phyloP scores from a whole-genome alignment of 2,329 filamentous ascomycete genomes.

The Clonostachys rhizophaga region DNA sequence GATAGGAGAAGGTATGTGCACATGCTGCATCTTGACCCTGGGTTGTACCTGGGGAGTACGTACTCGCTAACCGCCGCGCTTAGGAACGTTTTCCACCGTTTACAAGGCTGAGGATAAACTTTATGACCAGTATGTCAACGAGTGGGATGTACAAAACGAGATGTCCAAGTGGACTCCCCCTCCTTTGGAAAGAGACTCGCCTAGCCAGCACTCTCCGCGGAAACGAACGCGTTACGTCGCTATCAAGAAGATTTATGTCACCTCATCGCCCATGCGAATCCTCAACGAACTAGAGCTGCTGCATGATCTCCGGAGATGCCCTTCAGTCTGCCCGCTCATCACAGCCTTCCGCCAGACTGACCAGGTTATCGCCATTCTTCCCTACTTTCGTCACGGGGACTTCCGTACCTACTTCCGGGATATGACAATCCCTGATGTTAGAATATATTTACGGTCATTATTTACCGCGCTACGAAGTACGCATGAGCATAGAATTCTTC shows the following conservation, averaged over 20 bases:
- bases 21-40: not conserved
- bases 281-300: constrained; percentile 94
- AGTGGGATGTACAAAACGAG: constrained; percentile 75
- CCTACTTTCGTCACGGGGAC: constrained; percentile 93
- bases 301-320: constrained; percentile 76
- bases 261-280: constrained; percentile 87
- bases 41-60: not conserved
- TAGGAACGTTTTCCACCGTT: constrained; percentile 96
- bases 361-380: constrained; percentile 90
- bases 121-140: constrained; percentile 78
- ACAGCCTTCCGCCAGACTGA: constrained; percentile 94
- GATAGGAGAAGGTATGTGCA: constrained; percentile 77
- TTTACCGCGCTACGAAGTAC: constrained; percentile 82
- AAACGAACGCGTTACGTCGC: constrained; percentile 72
- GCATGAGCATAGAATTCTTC: constrained; percentile 79
- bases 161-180: constrained; percentile 66
- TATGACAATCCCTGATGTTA: constrained; percentile 81
- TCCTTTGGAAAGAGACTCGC: constrained; percentile 45
- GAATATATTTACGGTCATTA: constrained; percentile 82
- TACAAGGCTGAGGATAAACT: constrained; percentile 96
- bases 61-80: not conserved
- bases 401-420: constrained; percentile 93
- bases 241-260: constrained; percentile 99
- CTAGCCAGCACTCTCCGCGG: constrained; percentile 17
- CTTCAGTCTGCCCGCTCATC: constrained; percentile 88